Percentiles rank a stretch among this genome's conserved stretches.
Conservation (phyloP, 352 stramenopile species). For the Pythium monospermum region DNA sequence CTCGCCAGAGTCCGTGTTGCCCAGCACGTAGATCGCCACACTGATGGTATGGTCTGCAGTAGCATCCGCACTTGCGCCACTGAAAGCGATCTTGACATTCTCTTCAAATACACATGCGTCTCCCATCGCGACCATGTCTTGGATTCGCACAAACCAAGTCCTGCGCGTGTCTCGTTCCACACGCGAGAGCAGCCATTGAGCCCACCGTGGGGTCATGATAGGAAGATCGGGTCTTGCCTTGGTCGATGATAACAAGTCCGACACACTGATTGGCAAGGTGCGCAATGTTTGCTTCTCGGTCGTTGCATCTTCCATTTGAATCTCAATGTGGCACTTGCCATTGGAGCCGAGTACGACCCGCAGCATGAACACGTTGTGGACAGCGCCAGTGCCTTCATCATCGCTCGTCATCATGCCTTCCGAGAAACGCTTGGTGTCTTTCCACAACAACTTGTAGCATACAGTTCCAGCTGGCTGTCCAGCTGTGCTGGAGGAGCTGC, state of each 20-base stretch:
- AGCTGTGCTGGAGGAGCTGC: not conserved
- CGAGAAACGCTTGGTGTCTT: conserved; percentile 24
- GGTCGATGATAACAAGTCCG: conserved; percentile 12
- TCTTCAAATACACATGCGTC: conserved; percentile 15
- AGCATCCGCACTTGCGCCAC: not conserved
- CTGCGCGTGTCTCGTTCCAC: conserved; percentile 14
- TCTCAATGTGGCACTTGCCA: conserved; percentile 21
- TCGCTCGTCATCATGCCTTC: not conserved
- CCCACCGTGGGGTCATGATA: conserved; percentile 19
- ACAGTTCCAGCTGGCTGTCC: conserved; percentile 1
- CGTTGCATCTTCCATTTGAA: not conserved
- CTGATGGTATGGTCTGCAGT: conserved; percentile 4
- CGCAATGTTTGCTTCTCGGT: not conserved
- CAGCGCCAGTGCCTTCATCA: too few relatives aligned
- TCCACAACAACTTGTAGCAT: conserved; percentile 46
- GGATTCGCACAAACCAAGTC: conserved; percentile 20
- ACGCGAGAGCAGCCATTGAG: conserved; percentile 17
- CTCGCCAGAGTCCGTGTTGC: not conserved
- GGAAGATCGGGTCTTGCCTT: conserved; percentile 17
- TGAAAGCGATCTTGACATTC: conserved; percentile 8
- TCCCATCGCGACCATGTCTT: conserved; percentile 13
- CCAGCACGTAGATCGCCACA: conserved; percentile 17
- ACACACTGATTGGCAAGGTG: conserved; percentile 8
- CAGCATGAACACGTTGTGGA: conserved; percentile 23
- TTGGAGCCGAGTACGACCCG: conserved; percentile 38